Evolutionary conservation across 2,329 filamentous ascomycete species (phyloP).

Genomic region (Nothomitra cinnamomea): DNA sequence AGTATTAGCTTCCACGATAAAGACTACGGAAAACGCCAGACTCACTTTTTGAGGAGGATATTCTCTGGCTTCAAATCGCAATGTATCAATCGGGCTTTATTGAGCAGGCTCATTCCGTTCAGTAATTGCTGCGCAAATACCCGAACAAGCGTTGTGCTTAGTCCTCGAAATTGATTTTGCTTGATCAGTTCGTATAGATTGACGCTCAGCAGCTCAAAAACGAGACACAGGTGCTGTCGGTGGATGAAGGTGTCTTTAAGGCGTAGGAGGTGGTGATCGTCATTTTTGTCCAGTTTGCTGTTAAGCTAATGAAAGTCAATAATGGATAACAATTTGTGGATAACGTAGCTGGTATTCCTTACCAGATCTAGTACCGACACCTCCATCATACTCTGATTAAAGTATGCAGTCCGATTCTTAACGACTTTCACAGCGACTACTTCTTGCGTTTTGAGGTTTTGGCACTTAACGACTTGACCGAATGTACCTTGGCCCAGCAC

Average conservation of each 20-base stretch:
- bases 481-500: conserved; percentile 96
- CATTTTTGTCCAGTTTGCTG: conserved; percentile 97
- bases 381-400: conserved; percentile 99
- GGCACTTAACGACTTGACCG: conserved; percentile 96
- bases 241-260: conserved; percentile 98
- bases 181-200: conserved; percentile 98
- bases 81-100: conserved; percentile 93
- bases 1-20: no score
- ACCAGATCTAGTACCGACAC: conserved; percentile 93
- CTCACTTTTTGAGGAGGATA: conserved; percentile 81
- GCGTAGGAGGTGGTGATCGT: conserved; percentile 87
- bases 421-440: conserved; percentile 98
- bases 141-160: conserved; percentile 90
- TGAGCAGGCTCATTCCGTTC: conserved; percentile 78
- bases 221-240: conserved; percentile 85
- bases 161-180: conserved; percentile 93
- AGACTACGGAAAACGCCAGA: conserved; percentile 8
- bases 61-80: conserved; percentile 98
- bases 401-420: conserved; percentile 97
- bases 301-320: conserved; percentile 48
- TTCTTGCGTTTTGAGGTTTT: conserved; percentile 95
- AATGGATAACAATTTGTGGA: conserved; percentile 1
- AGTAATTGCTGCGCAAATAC: conserved; percentile 95
- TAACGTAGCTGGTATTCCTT: conserved; percentile 18
- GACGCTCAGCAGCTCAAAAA: conserved; percentile 91